Evolutionary conservation across 2,329 filamentous ascomycete genomes (phyloP).

Genomic region (Cladosporium cucumerinum): DNA sequence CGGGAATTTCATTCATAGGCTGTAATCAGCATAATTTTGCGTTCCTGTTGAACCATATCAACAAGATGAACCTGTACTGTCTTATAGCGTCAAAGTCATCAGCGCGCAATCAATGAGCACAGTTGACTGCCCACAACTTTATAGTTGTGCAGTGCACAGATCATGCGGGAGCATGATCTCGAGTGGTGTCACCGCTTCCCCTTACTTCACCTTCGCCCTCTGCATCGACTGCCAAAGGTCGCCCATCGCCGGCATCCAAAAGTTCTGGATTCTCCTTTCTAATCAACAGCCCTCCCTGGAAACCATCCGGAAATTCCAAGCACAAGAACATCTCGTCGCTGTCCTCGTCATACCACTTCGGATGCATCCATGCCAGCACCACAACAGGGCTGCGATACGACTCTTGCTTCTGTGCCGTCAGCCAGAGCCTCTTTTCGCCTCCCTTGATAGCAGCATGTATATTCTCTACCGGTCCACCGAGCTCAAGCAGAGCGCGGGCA

Average conservation of each 20-base stretch:
- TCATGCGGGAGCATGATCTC: neutral
- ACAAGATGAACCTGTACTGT: neutral
- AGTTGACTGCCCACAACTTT: neutral
- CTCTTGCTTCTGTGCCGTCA: slow-evolving; percentile 2
- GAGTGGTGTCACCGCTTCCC: neutral
- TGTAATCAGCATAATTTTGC: neutral
- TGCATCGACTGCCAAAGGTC: neutral
- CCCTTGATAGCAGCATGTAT: neutral
- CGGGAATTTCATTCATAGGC: neutral
- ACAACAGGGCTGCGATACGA: slow-evolving; percentile 7
- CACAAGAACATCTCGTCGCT: slow-evolving; percentile 17
- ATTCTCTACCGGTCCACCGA: slow-evolving; percentile 18
- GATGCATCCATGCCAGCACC: neutral
- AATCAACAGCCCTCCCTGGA: slow-evolving; percentile 1
- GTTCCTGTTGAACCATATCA: neutral
- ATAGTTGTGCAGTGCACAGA: neutral
- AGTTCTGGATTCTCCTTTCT: slow-evolving; percentile 35
- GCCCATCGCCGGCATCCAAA: neutral
- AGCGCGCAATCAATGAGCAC: too few relatives aligned
- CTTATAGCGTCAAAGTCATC: neutral
- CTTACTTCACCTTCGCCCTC: neutral
- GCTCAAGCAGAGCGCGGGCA: slow-evolving; percentile 15
- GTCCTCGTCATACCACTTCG: neutral
- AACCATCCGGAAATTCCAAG: slow-evolving; percentile 19
- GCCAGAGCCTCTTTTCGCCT: slow-evolving; percentile 15